These are phyloP conservation scores for Malassezia sp. DNA, from an alignment of 1,284 basidiomycete species.

Conservation along the genomic window DNA sequence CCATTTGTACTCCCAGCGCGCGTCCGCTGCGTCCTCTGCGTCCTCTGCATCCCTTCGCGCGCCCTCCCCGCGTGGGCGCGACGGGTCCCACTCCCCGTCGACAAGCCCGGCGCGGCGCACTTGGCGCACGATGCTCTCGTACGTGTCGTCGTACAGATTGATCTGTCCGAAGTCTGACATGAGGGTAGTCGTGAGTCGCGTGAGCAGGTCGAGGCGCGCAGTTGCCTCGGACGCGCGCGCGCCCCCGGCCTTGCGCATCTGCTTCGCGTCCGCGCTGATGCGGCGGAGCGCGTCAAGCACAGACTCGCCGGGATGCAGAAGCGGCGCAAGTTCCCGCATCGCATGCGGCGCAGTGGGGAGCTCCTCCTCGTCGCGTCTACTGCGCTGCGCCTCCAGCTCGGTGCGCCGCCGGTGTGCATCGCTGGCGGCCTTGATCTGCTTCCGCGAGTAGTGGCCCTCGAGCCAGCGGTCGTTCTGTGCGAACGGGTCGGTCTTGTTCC, in stretches of 20 bases:
- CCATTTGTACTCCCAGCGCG: slow-evolving; percentile 37
- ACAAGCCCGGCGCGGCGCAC: slow-evolving; percentile 34
- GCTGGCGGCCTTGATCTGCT: slow-evolving; percentile 72
- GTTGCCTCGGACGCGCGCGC: background rate
- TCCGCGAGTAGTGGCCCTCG: slow-evolving; percentile 66
- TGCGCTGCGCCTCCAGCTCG: slow-evolving; percentile 45
- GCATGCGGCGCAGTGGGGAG: slow-evolving; percentile 53
- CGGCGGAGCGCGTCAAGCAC: slow-evolving; percentile 80
- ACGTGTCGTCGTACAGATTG: slow-evolving; percentile 42
- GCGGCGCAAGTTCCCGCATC: slow-evolving; percentile 49
- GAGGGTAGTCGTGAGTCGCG: slow-evolving; percentile 31
- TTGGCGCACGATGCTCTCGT: slow-evolving; percentile 29
- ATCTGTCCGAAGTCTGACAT: slow-evolving; percentile 35
- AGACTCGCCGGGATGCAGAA: slow-evolving; percentile 77
- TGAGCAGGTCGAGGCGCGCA: slow-evolving; percentile 23
- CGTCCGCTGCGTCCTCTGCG: background rate
- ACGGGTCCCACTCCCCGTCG: slow-evolving; percentile 37
- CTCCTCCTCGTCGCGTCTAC: slow-evolving; percentile 63
- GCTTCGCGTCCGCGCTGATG: slow-evolving; percentile 56
- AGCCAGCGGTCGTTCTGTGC: slow-evolving; percentile 92
- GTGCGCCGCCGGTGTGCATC: slow-evolving; percentile 53
- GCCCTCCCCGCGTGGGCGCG: slow-evolving; percentile 15
- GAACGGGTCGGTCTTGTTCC: slow-evolving; percentile 69
- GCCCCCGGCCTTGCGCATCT: slow-evolving; percentile 9
- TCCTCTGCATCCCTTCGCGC: no score